Conservation (phyloP, 257 asterid genomes). For the Datura wrightii region DNA sequence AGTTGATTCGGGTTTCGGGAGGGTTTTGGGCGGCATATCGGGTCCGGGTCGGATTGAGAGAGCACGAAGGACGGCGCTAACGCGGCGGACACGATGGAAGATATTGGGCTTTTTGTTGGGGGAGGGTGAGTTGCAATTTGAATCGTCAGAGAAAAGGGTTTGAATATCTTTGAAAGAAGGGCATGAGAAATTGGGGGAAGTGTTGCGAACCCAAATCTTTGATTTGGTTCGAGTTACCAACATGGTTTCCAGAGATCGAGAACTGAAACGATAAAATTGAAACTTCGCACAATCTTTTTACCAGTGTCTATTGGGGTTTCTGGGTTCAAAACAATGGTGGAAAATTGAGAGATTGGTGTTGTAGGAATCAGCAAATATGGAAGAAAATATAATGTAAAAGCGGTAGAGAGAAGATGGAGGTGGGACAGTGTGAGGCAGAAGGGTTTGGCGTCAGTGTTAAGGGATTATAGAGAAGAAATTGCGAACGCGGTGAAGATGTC, state of each 20-base stretch:
- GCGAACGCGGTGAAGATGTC: conserved; percentile 22
- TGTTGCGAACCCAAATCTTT: conserved; percentile 49
- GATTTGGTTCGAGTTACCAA: conserved; percentile 79
- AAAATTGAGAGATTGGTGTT: not conserved
- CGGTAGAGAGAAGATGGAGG: not conserved
- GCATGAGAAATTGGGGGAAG: conserved; percentile 61
- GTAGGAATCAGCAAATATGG: not conserved
- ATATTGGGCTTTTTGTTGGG: conserved; percentile 44
- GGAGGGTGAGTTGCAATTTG: conserved; percentile 28
- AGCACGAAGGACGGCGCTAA: conserved; percentile 59
- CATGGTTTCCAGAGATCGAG: conserved; percentile 54
- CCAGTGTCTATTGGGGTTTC: not conserved
- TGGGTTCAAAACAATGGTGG: not conserved
- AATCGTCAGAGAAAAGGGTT: conserved; percentile 57
- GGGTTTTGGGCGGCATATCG: conserved; percentile 18
- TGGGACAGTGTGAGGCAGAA: not conserved
- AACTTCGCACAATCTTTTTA: not conserved
- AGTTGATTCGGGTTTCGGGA: not conserved
- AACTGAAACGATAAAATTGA: not conserved
- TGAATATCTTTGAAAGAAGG: conserved; percentile 88
- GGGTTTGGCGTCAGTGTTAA: conserved; percentile 29
- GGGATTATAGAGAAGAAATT: conserved; percentile 3
- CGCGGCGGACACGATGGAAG: conserved; percentile 79
- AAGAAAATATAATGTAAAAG: conserved; percentile 23
- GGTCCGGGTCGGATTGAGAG: conserved; percentile 44